These are phyloP conservation scores for Fusarium tuaranense DNA, from an alignment of 2,329 filamentous ascomycete genomes.

Conservation along the genomic window DNA sequence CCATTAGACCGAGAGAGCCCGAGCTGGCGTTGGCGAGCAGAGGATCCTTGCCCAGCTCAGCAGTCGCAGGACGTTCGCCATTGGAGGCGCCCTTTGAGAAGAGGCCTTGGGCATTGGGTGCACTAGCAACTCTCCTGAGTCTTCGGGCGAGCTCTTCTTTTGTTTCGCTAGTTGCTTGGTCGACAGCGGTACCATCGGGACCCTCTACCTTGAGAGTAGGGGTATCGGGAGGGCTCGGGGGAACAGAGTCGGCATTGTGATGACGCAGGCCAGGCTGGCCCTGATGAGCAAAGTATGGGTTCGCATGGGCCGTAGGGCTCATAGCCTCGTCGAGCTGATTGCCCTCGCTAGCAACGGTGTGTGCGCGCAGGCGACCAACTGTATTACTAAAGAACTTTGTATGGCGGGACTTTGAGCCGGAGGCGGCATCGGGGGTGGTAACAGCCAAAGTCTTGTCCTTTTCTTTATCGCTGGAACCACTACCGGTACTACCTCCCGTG, in stretches of 20 bases:
- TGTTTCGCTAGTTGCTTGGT: constrained; percentile 79
- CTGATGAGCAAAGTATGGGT: constrained; percentile 98
- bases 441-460: constrained; percentile 46
- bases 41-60: constrained; percentile 87
- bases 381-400: constrained; percentile 89
- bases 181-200: constrained; percentile 71
- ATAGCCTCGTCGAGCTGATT: constrained; percentile 89
- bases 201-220: constrained; percentile 81
- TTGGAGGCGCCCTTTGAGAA: constrained; percentile 71
- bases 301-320: constrained; percentile 93
- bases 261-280: constrained; percentile 93
- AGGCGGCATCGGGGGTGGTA: constrained; percentile 33
- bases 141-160: constrained; percentile 97
- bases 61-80: constrained; percentile 81
- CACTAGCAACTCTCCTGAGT: constrained; percentile 92
- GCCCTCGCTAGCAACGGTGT: constrained; percentile 92
- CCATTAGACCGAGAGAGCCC: constrained; percentile 54
- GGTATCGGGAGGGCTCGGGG: constrained; percentile 92
- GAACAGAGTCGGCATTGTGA: constrained; percentile 93
- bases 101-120: constrained; percentile 94
- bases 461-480: constrained; percentile 52
- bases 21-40: constrained; percentile 64
- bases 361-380: constrained; percentile 87
- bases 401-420: constrained; percentile 74
- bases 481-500: constrained; percentile 54